These are phyloP conservation scores for Colletotrichum costaricense DNA, from an alignment of 2,329 filamentous ascomycete species.

Conservation along the genomic window DNA sequence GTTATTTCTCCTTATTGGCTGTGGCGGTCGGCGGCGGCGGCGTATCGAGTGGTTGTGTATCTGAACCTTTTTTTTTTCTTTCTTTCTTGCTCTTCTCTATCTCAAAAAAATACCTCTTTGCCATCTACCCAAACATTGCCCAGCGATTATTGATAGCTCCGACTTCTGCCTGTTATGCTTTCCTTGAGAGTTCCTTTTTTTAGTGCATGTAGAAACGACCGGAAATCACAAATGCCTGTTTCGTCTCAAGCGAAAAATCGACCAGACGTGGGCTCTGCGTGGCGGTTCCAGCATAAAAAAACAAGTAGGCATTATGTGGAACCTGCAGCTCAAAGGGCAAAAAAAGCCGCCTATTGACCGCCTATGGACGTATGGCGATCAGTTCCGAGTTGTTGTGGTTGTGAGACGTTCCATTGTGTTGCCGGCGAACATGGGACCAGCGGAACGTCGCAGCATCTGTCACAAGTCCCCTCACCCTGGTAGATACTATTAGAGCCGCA, in stretches of 20 bases:
- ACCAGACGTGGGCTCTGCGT: not conserved
- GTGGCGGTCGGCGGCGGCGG: not conserved
- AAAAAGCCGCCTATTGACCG: not conserved
- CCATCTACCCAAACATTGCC: not conserved
- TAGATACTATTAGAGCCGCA: slow-evolving; percentile 17
- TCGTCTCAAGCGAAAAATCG: not conserved
- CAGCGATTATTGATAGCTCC: not conserved
- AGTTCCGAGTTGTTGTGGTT: slow-evolving; percentile 1
- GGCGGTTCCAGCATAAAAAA: not conserved
- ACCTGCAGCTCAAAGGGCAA: not conserved
- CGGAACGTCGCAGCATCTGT: slow-evolving; percentile 31
- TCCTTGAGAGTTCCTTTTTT: not conserved
- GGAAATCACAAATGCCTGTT: not conserved
- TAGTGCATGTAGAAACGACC: not conserved
- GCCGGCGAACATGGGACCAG: slow-evolving; percentile 12
- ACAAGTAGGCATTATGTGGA: not conserved
- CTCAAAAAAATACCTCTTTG: not conserved
- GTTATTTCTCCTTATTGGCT: not conserved
- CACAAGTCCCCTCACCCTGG: slow-evolving; percentile 15
- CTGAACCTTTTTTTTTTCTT: not conserved
- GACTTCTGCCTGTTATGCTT: not conserved
- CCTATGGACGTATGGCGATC: not conserved
- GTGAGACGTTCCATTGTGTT: not conserved
- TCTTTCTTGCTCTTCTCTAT: not conserved
- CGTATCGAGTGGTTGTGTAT: not conserved